Base-by-base conservation (phyloP, 345 rosid species). In the Combretum micranthum region DNA sequence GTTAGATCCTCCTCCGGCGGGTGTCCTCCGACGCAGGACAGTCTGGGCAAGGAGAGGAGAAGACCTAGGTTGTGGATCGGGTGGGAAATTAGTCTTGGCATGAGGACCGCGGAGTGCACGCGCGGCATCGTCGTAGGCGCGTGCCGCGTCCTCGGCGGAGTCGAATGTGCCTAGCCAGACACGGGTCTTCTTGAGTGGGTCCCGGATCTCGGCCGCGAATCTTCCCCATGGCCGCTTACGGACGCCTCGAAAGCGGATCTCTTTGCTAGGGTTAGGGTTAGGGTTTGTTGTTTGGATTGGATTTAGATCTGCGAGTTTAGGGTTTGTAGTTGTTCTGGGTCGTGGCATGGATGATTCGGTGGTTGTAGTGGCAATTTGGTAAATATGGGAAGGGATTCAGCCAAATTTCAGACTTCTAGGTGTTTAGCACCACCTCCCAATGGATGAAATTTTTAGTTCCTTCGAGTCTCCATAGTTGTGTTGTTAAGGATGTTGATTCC, bases 131-230 rank as follows among this genome's bases (percentile, higher is more conserved):
- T 74, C 78, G 20, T 74, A 74, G 5, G 78, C 74, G 0, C 70
- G 68, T 2, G 71, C 74, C 1, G 78, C 78, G 21, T 65, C 78
- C 46, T 69, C 71, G 37, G 74, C 74, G 0, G 78, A 62, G 52
- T 74, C 71, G 23, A 74, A 74, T 12, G 74, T 74, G 13, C 71
- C 78, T 12, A 74, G 68, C 78, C 74, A 69, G 6, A 71, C 62
- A 12, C 78, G 74, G 4, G 78, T 59, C 67, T 74, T 74, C 57
- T 69, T 74, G 74, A 65, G 66, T 0, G 75, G 78, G 50, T 69
- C 75, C 13, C 75, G 64, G 62, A 66, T 74, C 75, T 74, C 75
- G 15, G 78, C 75, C 4, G 78, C 75, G 39, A 32, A 32, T 32
- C 39, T 32, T 32, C 39, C 39, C 39, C 39, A 32, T 32, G 39